Percentiles rank a stretch among this genome's conserved stretches.
phyloP scores from a whole-genome alignment of 345 rosid species.

The Erodium maritimum region DNA sequence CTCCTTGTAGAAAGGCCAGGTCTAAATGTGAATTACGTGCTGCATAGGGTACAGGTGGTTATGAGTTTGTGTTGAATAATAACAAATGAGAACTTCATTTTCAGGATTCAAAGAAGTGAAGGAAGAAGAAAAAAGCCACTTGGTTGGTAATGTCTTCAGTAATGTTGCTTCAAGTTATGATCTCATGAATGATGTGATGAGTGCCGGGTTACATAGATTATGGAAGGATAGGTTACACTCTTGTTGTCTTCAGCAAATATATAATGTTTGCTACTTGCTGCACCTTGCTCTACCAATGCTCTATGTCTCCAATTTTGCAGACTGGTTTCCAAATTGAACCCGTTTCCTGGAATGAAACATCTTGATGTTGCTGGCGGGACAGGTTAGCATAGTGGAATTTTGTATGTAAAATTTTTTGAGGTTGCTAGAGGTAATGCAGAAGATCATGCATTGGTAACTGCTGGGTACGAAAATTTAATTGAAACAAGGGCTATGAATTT shows the following conservation, averaged over 20 bases:
- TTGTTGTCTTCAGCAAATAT: neutral
- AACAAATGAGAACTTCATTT: constrained; percentile 5
- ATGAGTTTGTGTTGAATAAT: neutral
- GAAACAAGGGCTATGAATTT: neutral
- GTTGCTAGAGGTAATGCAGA: neutral
- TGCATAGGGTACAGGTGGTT: neutral
- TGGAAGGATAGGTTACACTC: constrained; percentile 85
- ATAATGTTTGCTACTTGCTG: constrained; percentile 4
- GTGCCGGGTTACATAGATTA: constrained; percentile 76
- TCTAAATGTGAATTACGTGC: constrained; percentile 1
- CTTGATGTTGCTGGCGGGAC: constrained; percentile 99
- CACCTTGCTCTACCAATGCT: constrained; percentile 5
- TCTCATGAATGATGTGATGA: constrained; percentile 97
- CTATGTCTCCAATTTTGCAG: constrained; percentile 22
- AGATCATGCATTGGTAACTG: neutral
- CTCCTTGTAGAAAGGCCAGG: neutral
- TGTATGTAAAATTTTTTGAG: neutral
- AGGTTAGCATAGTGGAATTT: constrained; percentile 24
- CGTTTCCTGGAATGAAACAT: constrained; percentile 95
- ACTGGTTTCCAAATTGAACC: constrained; percentile 69
- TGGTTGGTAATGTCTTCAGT: constrained; percentile 83
- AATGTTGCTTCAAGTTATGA: constrained; percentile 88
- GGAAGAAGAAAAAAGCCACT: constrained; percentile 73
- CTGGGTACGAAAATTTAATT: too few species aligned
- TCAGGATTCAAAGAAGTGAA: constrained; percentile 80